These are phyloP conservation scores for Abortiporus biennis DNA, from an alignment of 1,284 basidiomycete species.

Conservation along the genomic window DNA sequence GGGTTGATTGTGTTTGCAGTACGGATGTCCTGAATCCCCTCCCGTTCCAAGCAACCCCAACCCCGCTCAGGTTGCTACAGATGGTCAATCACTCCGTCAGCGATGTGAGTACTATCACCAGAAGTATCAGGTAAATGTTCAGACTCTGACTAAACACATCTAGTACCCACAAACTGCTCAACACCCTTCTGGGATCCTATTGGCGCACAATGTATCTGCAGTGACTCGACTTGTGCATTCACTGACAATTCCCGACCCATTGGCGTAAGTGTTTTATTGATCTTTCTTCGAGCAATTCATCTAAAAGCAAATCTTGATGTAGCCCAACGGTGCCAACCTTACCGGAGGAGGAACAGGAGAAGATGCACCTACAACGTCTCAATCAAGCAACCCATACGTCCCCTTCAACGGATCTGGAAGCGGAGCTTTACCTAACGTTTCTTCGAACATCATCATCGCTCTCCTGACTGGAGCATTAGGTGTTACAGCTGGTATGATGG, in stretches of 20 bases:
- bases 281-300: slow-evolving; percentile 2
- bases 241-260: slow-evolving; percentile 59
- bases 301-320: slow-evolving; percentile 7
- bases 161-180: slow-evolving; percentile 69
- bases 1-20: slow-evolving; percentile 31
- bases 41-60: slow-evolving; percentile 59
- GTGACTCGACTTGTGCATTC: slow-evolving; percentile 50
- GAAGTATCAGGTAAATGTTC: not conserved
- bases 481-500: not conserved
- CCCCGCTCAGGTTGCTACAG: slow-evolving; percentile 47
- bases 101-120: slow-evolving; percentile 37
- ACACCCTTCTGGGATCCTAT: slow-evolving; percentile 80
- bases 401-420: slow-evolving; percentile 52
- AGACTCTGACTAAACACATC: not conserved
- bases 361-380: slow-evolving; percentile 16
- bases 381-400: slow-evolving; percentile 30
- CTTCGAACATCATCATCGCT: slow-evolving; percentile 13
- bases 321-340: slow-evolving; percentile 67
- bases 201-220: slow-evolving; percentile 57
- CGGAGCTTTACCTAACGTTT: slow-evolving; percentile 12
- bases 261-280: slow-evolving; percentile 42
- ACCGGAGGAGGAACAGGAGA: slow-evolving; percentile 51
- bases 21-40: slow-evolving; percentile 59
- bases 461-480: slow-evolving; percentile 3
- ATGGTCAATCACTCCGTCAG: slow-evolving; percentile 40